phyloP scores from a whole-genome alignment of 2,329 filamentous ascomycete species.

The Ophiostoma montium region DNA sequence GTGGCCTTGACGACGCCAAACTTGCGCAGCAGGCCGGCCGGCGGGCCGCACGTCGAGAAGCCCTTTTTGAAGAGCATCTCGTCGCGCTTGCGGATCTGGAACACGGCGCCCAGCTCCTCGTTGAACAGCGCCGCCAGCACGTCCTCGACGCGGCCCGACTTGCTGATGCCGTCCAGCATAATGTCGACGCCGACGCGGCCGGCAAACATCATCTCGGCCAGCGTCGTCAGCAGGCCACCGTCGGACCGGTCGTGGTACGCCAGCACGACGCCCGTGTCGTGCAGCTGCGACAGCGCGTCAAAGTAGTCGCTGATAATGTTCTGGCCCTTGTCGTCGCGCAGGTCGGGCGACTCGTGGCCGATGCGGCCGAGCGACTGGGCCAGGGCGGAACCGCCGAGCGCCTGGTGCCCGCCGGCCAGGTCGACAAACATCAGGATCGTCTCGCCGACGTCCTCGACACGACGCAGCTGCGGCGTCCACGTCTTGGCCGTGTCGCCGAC shows the following conservation, averaged over 20 bases:
- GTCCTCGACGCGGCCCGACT: slow-evolving; percentile 45
- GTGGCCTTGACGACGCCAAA: slow-evolving; percentile 61
- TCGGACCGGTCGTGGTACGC: slow-evolving; percentile 94
- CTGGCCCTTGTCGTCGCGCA: slow-evolving; percentile 42
- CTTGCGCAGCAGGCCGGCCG: slow-evolving; percentile 65
- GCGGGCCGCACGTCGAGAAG: slow-evolving; percentile 81
- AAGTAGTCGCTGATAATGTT: slow-evolving; percentile 57
- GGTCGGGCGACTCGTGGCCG: slow-evolving; percentile 73
- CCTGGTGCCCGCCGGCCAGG: slow-evolving; percentile 64
- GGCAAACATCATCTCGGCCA: slow-evolving; percentile 97
- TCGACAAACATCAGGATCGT: slow-evolving; percentile 84
- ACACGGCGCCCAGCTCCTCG: slow-evolving; percentile 89
- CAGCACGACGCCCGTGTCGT: slow-evolving; percentile 51
- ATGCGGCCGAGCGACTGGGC: slow-evolving; percentile 81
- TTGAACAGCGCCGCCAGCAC: slow-evolving; percentile 78
- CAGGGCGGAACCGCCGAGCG: slow-evolving; percentile 79
- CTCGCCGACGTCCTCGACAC: slow-evolving; percentile 77
- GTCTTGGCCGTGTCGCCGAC: slow-evolving; percentile 73
- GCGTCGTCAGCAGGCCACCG: slow-evolving; percentile 77
- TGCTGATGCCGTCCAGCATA: slow-evolving; percentile 60
- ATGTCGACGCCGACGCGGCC: slow-evolving; percentile 80
- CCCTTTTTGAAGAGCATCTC: slow-evolving; percentile 77
- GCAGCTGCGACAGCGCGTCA: slow-evolving; percentile 60
- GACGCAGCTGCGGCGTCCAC: slow-evolving; percentile 82
- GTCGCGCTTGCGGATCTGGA: slow-evolving; percentile 79